These are phyloP conservation scores for Leishmania martiniquensis DNA, from an alignment of 208 protist species.

Conservation along the genomic window DNA sequence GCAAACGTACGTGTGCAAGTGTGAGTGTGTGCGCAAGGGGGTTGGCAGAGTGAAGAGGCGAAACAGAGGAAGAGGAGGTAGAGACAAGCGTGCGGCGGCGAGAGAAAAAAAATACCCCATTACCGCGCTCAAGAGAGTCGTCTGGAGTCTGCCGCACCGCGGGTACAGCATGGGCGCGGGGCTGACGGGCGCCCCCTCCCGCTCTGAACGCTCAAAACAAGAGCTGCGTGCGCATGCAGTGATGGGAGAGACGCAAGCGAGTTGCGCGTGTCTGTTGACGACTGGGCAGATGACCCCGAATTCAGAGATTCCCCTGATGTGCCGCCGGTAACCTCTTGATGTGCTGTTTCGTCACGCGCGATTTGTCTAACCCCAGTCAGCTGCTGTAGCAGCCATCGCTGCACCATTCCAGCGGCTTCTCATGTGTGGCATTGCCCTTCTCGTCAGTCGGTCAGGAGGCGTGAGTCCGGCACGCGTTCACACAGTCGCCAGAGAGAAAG, in stretches of 20 bases:
- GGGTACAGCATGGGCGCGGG: background rate
- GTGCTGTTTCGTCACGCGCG: background rate
- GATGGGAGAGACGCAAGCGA: background rate
- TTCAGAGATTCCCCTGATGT: background rate
- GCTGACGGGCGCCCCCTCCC: background rate
- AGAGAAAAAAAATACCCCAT: background rate
- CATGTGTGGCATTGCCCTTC: background rate
- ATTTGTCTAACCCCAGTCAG: background rate
- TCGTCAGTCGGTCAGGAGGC: background rate
- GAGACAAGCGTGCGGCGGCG: background rate
- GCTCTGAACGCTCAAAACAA: background rate
- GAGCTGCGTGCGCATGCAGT: background rate
- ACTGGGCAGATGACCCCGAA: background rate
- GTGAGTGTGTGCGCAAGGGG: background rate
- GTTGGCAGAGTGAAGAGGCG: background rate
- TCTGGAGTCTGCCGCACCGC: background rate
- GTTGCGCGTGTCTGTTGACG: background rate
- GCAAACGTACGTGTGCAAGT: background rate
- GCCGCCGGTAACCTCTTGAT: background rate
- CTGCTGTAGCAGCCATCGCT: background rate
- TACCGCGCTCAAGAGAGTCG: background rate
- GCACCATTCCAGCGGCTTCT: background rate
- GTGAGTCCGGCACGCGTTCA: background rate
- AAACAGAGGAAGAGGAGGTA: background rate
- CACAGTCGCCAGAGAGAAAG: background rate